Base-by-base conservation (phyloP, 495 filamentous ascomycete species). In the Venustampulla echinocandica region DNA sequence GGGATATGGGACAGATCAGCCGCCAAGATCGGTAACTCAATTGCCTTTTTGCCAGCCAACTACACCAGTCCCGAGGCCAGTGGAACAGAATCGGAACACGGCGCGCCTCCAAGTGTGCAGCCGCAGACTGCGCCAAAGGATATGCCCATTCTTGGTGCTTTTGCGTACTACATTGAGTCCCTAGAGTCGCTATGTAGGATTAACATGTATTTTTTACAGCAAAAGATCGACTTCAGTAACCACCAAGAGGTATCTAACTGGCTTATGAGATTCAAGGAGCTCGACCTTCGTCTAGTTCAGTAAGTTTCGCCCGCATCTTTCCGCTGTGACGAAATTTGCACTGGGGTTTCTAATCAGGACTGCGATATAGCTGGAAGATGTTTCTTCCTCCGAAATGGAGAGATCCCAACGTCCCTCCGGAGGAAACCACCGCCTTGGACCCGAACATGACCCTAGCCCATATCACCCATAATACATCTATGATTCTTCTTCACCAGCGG, bases 391-490 rank as follows among this genome's bases (percentile, higher is more conserved):
- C 51, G 40, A 42, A 62, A 32, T 70, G 63, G 64, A 50, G 54
- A 24, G 63, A 65, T 18, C 59, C 64, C 4, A 60, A 57, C 25
- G 56, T 63, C 9, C n/a, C 61, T 59, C 3, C 47, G 47, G 14
- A 54, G 59, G 28, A 43, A 40, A 40, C 32, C 50, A 7, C 47
- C 1, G 45, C 54, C 6, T 60, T 70, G 60, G 65, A 70, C 46
- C 67, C 67, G 1, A 70, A 68, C 42, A 53, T 68, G 2, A 67
- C 66, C 0, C 47, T 71, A 3, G 68, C 68, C 0, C 65, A 70
- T 46, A 58, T 70, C 28, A 70, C 68, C 0, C 68, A 73, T 32
- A 70, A 73, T 36, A 63, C 69, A 7, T 54, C 68, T 1, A 60
- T 68, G 42, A 61, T 65, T 22, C 52, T 70, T 0, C 49, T 72